Evolutionary conservation across 2,329 filamentous ascomycete genomes (phyloP).

Genomic region (Fusarium sp.): DNA sequence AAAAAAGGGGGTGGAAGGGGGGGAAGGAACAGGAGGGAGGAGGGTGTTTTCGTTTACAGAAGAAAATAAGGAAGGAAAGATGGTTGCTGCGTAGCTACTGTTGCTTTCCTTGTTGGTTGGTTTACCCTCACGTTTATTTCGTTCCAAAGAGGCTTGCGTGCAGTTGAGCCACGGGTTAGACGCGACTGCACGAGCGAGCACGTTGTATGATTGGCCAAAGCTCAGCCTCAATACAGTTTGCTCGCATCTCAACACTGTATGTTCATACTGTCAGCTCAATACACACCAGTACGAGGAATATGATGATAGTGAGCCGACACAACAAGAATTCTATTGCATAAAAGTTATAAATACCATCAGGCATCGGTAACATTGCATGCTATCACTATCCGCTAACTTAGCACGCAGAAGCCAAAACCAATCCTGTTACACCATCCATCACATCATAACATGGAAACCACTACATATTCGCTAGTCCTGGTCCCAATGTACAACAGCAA

Average conservation of each 20-base stretch:
- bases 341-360: not conserved
- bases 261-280: not conserved
- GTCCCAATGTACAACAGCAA: not conserved
- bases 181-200: slow-evolving; percentile 41
- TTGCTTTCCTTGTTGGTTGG: slow-evolving; percentile 29
- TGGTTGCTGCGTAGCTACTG: slow-evolving; percentile 13
- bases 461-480: not conserved
- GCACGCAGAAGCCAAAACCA: slow-evolving; percentile 10
- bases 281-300: too few species aligned
- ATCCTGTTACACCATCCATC: slow-evolving; percentile 9
- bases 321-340: too few species aligned
- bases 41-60: slow-evolving; percentile 23
- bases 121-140: slow-evolving; percentile 28
- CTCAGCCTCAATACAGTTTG: slow-evolving; percentile 2
- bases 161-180: slow-evolving; percentile 44
- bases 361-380: slow-evolving; percentile 17
- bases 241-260: slow-evolving; percentile 3
- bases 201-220: slow-evolving; percentile 45
- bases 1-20: slow-evolving; percentile 13
- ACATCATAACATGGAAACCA: slow-evolving; percentile 1
- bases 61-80: slow-evolving; percentile 14
- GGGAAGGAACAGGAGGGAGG: slow-evolving; percentile 7
- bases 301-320: not conserved
- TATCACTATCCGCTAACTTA: slow-evolving; percentile 2
- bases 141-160: slow-evolving; percentile 37